Evolutionary conservation across 495 filamentous ascomycete species (phyloP), one percentile per base, ranked within the genome.

Genomic region (Daldinia caldariorum): DNA sequence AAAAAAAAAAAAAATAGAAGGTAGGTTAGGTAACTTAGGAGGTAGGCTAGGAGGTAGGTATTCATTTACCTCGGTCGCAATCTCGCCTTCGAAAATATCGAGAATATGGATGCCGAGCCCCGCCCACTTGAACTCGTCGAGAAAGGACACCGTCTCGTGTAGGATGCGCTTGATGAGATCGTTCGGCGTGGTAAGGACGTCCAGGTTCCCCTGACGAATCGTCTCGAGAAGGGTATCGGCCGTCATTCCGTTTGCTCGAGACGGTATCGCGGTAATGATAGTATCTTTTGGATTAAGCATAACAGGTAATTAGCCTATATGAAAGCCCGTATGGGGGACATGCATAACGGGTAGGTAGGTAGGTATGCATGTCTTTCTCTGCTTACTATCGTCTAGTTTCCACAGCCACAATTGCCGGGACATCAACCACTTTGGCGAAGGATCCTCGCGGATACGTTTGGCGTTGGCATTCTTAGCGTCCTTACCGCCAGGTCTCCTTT

Each of bases 181-280:
- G 10, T 47, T 47, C 43, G 43, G 43, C 1, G 43, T 47, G 16
- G 18, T 47, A 18, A 47, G 43, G 18, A 47, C 10, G 20, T 47
- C 43, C 3, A 47, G 43, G 43, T 47, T 47, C 0, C 43, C 43
- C 18, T 47, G 43, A 3, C 43, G 43, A 10, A 47, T 47, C 8
- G 43, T 47, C 43, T 47, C 43, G 43, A 47, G 43, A 22, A 47
- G 43, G 43, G 43, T 47, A 1, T 47, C 43, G 43, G 43, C 43
- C 43, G 43, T 47, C 43, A 47, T 47, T 47, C 43, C 43, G 18
- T 47, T 47, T 47, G 43, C 43, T 47, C 43, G 43, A 47, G 43
- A 47, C 18, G 43, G 43, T 22, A 47, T 47, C 18, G 43, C 43
- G 8, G 43, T 47, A 16, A 47, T 47, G 5, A 47, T 47, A 3